Evolutionary conservation across 352 stramenopile species (phyloP), one percentile per base, ranked within the genome.

Genomic region (Globisporangium acanthophoron): DNA sequence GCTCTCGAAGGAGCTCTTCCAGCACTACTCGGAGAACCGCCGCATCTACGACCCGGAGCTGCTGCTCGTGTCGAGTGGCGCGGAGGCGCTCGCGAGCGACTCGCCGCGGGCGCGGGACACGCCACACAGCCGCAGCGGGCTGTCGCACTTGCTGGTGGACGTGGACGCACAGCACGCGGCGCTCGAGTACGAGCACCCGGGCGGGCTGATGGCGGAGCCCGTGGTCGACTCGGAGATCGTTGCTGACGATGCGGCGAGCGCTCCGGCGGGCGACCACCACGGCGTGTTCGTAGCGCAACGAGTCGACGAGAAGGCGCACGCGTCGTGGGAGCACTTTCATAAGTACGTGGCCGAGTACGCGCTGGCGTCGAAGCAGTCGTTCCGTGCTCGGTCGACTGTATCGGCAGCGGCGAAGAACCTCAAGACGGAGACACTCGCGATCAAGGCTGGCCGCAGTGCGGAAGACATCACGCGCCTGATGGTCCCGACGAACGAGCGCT

Each of bases 21-120:
- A 88, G 29, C 87, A 88, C 48, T 92, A 92, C 72, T 77, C 70
- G 16, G 81, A 90, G 56, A 88, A 92, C 54, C 74, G 81, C 0
- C 81, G 81, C 12, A 92, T 88, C 43, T 92, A 90, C 54, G 78
- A 92, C 47, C 77, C 77, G 0, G 81, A 92, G 15, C 52, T 92
- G 41, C 71, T 92, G 11, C 49, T 64, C 18, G 70, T 70, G 1
- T 16, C 39, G 18, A 48, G 15, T 1, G 37, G 46, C 21, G 29
- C 18, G 9, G 29, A n/a, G 27, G 20, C 21, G 21, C 57, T 56
- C 24, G 16, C 12, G 15, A 48, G 11, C 21, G 31, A 12, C 20
- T 47, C 51, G 13, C 35, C 35, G 13, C 39, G 24, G 9, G 6
- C 8, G 20, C 43, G 43, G 1, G 20, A 27, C 20, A 9, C 44